Percentiles rank a stretch among this genome's conserved stretches.
phyloP scores from a whole-genome alignment of 1,139 yeast genomes.

The Hanseniaspora uvarum region DNA sequence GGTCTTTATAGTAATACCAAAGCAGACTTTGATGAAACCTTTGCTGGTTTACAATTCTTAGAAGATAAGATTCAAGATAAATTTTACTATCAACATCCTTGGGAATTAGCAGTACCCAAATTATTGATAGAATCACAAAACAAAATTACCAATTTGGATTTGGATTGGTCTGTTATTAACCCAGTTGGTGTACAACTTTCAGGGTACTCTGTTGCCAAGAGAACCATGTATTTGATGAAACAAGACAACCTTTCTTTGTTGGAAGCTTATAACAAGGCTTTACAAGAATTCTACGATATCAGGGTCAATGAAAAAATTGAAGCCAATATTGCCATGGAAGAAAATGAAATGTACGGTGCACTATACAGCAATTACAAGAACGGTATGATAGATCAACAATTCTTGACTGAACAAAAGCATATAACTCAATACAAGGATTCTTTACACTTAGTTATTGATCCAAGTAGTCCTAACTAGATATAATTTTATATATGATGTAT shows the following conservation, averaged over 20 bases:
- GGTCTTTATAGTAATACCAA: slow-evolving; percentile 35
- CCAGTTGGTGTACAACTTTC: slow-evolving; percentile 69
- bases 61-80: slow-evolving; percentile 77
- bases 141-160: slow-evolving; percentile 36
- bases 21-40: background rate
- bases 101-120: slow-evolving; percentile 96
- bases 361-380: slow-evolving; percentile 40
- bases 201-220: slow-evolving; percentile 90
- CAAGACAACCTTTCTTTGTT: slow-evolving; percentile 36
- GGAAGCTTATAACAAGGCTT: slow-evolving; percentile 74
- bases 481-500: background rate
- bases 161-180: slow-evolving; percentile 70
- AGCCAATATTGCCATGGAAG: slow-evolving; percentile 68
- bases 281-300: slow-evolving; percentile 76
- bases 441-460: slow-evolving; percentile 3
- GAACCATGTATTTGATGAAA: slow-evolving; percentile 63
- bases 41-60: slow-evolving; percentile 36
- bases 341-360: slow-evolving; percentile 76
- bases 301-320: slow-evolving; percentile 78
- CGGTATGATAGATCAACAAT: slow-evolving; percentile 15
- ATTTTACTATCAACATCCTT: slow-evolving; percentile 89
- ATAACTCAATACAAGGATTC: slow-evolving; percentile 11
- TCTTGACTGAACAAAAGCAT: slow-evolving; percentile 43
- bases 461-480: background rate
- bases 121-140: slow-evolving; percentile 67